These are phyloP conservation scores for Ogataea saltuana DNA, from an alignment of 805 yeast genomes.

Conservation along the genomic window DNA sequence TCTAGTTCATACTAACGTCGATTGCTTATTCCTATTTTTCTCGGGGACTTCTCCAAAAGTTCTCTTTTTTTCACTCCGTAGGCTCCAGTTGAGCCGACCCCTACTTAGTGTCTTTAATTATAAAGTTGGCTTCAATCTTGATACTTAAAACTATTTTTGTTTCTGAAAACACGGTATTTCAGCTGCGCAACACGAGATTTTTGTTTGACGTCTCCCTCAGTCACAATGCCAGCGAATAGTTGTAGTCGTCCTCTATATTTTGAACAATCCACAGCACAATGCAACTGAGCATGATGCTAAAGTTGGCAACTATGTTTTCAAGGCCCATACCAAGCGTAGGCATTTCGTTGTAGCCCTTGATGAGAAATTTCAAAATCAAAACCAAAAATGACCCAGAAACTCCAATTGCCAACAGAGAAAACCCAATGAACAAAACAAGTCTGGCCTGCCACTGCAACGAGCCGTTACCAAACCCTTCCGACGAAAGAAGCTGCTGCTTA, in stretches of 20 bases:
- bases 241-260: conserved; percentile 93
- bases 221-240: conserved; percentile 73
- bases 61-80: too few relatives aligned
- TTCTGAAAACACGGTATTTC: too few relatives aligned
- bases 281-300: conserved; percentile 84
- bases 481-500: conserved; percentile 47
- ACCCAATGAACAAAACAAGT: conserved; percentile 81
- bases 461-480: conserved; percentile 35
- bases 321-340: conserved; percentile 96
- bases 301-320: conserved; percentile 79
- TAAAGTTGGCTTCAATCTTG: conserved; percentile 5
- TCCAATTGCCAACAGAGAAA: conserved; percentile 54
- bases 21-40: conserved; percentile 4
- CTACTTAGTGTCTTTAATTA: conserved; percentile 8
- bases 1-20: conserved; percentile 2
- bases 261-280: conserved; percentile 90
- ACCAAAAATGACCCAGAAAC: conserved; percentile 90
- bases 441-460: conserved; percentile 91
- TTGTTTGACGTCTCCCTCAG: neutral
- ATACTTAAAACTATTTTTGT: too few relatives aligned
- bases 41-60: conserved; percentile 6
- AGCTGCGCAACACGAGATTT: too few relatives aligned
- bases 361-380: conserved; percentile 76
- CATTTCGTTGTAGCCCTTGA: conserved; percentile 69
- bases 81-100: conserved; percentile 2